Evolutionary conservation across 352 stramenopile genomes (phyloP), one percentile per base, ranked within the genome.

Genomic region (Globisporangium splendens): DNA sequence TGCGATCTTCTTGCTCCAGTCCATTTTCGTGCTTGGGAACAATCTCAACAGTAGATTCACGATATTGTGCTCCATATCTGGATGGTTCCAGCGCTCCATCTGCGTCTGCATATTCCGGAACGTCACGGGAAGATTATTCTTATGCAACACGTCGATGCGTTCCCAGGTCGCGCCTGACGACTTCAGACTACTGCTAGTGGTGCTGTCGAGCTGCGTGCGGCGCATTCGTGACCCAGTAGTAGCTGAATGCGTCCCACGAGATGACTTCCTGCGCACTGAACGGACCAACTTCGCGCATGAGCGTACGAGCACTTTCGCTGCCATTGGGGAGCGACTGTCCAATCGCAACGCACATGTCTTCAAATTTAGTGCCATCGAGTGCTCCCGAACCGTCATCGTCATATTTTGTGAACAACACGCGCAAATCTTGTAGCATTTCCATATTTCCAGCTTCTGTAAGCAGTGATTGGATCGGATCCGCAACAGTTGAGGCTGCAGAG

Each of bases 291-390:
- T 72, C 55, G 20, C 68, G 50, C 62, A 89, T 87, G 14, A 83
- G 63, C 57, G 47, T 56, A 8, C 65, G 24, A 12, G 85, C 50
- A 8, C 53, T 61, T 12, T 73, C 66, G 12, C 17, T 54, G 0
- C 55, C 64, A 51, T 75, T 68, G 2, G 28, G 28, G 28, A 75
- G 20, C 12, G 61, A n/a, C n/a, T 79, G 71, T 0, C 68, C 75
- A 3, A 88, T 58, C 15, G 67, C 73, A 1, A 88, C 77, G 39
- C 81, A 91, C 1, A 89, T 42, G 49, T 88, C 77, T 21, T 83
- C 52, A 44, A 89, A 86, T 61, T 91, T 77, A 7, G 60, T 59
- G 4, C 58, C 48, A 39, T 86, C 77, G 41, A 91, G 47, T n/a
- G 63, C 41, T 0, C 72, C 71, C 2, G 74, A 79, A 2, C 68